Conservation (phyloP, 2,329 filamentous ascomycete species). For the Colletotrichum liriopes region DNA sequence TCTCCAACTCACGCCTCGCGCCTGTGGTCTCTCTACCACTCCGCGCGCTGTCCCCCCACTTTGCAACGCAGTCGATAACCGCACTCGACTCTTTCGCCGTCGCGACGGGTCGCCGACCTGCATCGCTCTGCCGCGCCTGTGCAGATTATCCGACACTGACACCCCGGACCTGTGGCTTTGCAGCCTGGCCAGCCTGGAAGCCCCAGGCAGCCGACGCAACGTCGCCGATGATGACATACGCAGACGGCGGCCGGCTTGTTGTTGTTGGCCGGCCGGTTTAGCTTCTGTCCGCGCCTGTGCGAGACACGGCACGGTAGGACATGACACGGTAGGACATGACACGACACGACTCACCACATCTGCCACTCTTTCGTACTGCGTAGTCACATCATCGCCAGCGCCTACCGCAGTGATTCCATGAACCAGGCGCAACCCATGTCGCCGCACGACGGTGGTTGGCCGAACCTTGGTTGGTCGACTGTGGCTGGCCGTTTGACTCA, state of each 20-base stretch:
- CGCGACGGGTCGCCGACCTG: conserved; percentile 10
- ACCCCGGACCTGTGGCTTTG: background rate
- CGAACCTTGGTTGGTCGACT: background rate
- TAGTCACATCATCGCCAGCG: background rate
- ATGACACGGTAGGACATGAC: background rate
- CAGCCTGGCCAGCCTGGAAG: background rate
- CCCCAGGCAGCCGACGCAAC: conserved; percentile 8
- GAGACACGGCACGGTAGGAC: background rate
- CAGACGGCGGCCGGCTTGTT: background rate
- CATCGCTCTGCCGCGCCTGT: conserved; percentile 28
- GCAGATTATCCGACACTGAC: conserved; percentile 15
- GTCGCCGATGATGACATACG: conserved; percentile 12
- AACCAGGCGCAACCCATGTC: background rate
- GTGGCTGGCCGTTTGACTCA: conserved; percentile 37
- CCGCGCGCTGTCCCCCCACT: background rate
- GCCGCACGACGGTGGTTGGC: conserved; percentile 20
- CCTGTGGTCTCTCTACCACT: background rate
- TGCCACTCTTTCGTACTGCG: background rate
- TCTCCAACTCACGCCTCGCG: background rate
- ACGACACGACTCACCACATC: background rate
- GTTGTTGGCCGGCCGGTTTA: background rate
- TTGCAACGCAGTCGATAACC: background rate
- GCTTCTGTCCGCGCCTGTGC: background rate
- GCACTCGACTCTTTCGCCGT: background rate
- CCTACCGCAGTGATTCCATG: background rate